Base-by-base conservation (phyloP, 176 grass and related monocot species). In the Poa pratensis region DNA sequence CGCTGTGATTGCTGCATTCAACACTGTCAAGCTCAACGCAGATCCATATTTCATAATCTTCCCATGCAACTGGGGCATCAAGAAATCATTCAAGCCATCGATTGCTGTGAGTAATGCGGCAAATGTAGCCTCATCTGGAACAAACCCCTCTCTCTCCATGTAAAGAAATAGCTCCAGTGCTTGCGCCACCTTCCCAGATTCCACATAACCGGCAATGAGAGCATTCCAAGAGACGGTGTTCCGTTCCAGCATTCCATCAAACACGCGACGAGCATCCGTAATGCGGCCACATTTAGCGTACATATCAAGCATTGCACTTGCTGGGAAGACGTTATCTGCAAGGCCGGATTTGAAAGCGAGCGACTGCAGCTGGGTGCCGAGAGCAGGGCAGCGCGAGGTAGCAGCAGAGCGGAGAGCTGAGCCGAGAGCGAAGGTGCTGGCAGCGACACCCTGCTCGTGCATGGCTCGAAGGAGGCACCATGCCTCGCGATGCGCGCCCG, bases 161-260 rank as follows among this genome's bases (percentile, higher is more conserved):
- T 52, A 18, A 37, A 52, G 2, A 70, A 90, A 77, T 17, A 90
- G 30, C 16, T 26, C 37, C 32, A 90, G 9, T 19, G 72, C 85
- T 1, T 16, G 1, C 3, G 39, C 34, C 2, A 7, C 19, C 5
- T 79, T 84, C 16, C 80, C 71, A 19, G 30, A 32, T 0, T 85
- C 79, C 0, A 23, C 32, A 10, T 86, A 86, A 3, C 90, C 88
- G 2, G 87, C 85, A 30, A 94, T 20, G 5, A 94, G 58, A 0
- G 90, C 83, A 16, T 92, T 95, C 88, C 93, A 90, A 43, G 93
- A 92, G 20, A 95, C 85, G 0, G 48, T 65, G 48, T 95, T 95
- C 13, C 75, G 74, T 9, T 81, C 76, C 0, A 80, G 85, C 88
- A 95, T 95, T 42, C 67, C 62, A 34, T 95, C 90, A 18, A 95